Evolutionary conservation across 2,329 filamentous ascomycete genomes (phyloP), one percentile per base, ranked within the genome.

Genomic region (Cercospora zeae-maydis): DNA sequence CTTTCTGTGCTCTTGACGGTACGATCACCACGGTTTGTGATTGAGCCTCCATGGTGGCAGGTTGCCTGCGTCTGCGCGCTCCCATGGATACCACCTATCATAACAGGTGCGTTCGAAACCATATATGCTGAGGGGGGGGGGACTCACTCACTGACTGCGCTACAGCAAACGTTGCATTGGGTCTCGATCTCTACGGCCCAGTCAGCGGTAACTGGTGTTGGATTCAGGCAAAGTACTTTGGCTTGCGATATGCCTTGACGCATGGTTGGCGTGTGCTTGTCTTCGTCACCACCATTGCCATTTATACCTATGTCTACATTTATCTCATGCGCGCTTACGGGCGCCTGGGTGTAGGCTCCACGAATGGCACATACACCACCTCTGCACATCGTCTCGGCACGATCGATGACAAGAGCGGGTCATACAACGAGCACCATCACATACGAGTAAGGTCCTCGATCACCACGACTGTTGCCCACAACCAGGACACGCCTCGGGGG

Each of bases 151-250:
- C 37, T 37, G 42, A 59, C 16, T 13, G n/a, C 21, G 30, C 10
- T 5, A 47, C 42, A 66, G 67, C 63, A 36, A 69, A 67, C 58
- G 70, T 69, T 14, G 73, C 70, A 33, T 70, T 74, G 24, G 72
- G 52, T n/a, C 67, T 74, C 65, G 63, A 71, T 24, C 64, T 69
- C 10, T 74, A 76, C 59, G 75, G 71, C 2, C 76, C 77, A 31
- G 78, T 80, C 1, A 78, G 77, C 3, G 79, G 79, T 0, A 81
- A 81, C 62, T 82, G 80, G 79, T 81, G 80, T 69, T 82, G 80
- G 80, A 81, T 82, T 62, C 70, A 74, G 11, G 65, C 71, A 11
- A 66, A 72, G 2, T 70, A 75, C n/a, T 66, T 72, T 27, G 75
- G 75, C 11, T 71, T 80, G n/a, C 76, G 80, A 27, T 82, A 81